phyloP scores from a whole-genome alignment of 2,329 filamentous ascomycete genomes.

The Aspergillus oerlinghausenensis region DNA sequence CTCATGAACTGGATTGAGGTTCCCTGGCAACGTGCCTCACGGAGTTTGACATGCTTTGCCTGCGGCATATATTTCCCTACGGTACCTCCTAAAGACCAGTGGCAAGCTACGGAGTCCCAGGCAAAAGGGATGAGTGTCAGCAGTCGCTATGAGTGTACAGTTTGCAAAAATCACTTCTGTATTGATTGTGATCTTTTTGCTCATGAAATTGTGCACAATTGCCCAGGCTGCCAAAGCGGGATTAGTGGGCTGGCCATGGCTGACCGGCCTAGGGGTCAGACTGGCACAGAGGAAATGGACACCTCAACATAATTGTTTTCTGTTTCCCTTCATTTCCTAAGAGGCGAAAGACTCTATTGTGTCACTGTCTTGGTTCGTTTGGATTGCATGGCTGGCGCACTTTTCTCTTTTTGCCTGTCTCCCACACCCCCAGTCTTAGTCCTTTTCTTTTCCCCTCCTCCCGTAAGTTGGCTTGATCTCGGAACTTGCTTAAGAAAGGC shows the following conservation, averaged over 20 bases:
- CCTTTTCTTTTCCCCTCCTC: no score
- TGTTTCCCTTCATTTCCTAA: no score
- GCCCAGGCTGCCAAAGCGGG: conserved; percentile 72
- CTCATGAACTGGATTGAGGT: conserved; percentile 89
- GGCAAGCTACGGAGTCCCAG: conserved; percentile 31
- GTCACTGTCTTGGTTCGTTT: no score
- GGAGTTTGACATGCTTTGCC: conserved; percentile 66
- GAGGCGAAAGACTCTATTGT: no score
- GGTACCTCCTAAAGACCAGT: conserved; percentile 36
- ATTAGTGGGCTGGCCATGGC: conserved; percentile 7
- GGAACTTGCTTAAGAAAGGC: neutral
- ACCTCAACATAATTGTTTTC: conserved; percentile 15
- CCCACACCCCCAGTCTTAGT: no score
- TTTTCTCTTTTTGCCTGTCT: no score
- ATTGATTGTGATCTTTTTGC: conserved; percentile 97
- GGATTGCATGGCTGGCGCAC: no score
- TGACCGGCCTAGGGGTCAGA: conserved; percentile 7
- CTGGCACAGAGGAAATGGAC: conserved; percentile 33
- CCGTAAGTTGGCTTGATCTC: neutral
- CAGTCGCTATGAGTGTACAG: conserved; percentile 79
- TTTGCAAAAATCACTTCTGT: conserved; percentile 89
- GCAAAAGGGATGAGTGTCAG: conserved; percentile 74
- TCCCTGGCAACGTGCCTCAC: conserved; percentile 67
- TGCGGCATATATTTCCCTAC: conserved; percentile 70
- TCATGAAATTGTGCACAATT: conserved; percentile 93